Evolutionary conservation across 139 green algal species (phyloP).

Genomic region (Astrephomene gubernaculifera): DNA sequence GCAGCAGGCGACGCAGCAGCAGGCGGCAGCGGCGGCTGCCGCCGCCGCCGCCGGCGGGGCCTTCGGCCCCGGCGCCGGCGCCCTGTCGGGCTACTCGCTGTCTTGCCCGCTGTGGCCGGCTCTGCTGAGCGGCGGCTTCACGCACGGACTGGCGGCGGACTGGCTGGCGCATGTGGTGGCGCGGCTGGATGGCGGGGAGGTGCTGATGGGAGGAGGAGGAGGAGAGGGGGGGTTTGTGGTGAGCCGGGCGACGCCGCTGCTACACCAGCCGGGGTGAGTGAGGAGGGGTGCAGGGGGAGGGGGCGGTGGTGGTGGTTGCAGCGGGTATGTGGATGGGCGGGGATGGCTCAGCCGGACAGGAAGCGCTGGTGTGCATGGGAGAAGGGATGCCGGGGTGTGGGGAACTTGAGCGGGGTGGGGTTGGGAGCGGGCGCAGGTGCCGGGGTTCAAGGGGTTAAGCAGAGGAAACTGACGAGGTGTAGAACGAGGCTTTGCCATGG

Average conservation of each 20-base stretch:
- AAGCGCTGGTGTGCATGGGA: too few relatives aligned
- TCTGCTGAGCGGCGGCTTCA: not conserved
- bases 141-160: constrained; percentile 2
- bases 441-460: too few relatives aligned
- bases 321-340: too few relatives aligned
- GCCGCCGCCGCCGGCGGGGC: not conserved
- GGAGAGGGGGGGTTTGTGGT: not conserved
- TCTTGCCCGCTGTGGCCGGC: not conserved
- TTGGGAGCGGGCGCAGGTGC: too few relatives aligned
- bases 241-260: not conserved
- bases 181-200: constrained; percentile 4
- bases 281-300: not conserved
- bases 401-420: too few relatives aligned
- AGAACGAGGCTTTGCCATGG: too few relatives aligned
- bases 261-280: constrained; percentile 22
- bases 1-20: too few relatives aligned
- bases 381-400: too few relatives aligned
- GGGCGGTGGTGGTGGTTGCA: not conserved
- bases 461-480: too few relatives aligned
- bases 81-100: constrained; percentile 1
- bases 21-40: not conserved
- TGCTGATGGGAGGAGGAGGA: not conserved
- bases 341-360: too few relatives aligned
- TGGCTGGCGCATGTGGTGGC: constrained; percentile 33
- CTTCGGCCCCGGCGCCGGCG: constrained; percentile 3